A percentile compares a stretch with the other conserved stretches of the same genome.
These are phyloP conservation scores for Phylloporus sp. DNA, from an alignment of 768 basidiomycete species.

Conservation along the genomic window DNA sequence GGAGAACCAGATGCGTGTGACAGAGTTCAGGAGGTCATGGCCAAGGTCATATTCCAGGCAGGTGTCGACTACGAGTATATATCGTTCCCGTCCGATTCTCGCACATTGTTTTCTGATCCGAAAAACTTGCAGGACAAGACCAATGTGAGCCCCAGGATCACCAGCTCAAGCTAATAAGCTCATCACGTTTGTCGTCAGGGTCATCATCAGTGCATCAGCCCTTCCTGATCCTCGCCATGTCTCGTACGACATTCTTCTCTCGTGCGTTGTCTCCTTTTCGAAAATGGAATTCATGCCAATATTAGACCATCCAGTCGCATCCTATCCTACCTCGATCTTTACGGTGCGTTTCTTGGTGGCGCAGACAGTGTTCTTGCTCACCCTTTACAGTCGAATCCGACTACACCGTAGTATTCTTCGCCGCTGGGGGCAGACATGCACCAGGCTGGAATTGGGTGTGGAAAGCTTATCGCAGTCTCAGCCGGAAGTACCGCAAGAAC, in stretches of 20 bases:
- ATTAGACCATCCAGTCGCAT: constrained; percentile 51
- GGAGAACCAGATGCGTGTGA: constrained; percentile 33
- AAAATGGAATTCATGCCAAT: constrained; percentile 1
- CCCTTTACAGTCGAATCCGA: constrained; percentile 72
- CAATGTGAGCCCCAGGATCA: constrained; percentile 56
- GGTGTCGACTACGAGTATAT: constrained; percentile 88
- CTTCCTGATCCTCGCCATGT: constrained; percentile 76
- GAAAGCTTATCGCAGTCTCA: constrained; percentile 82
- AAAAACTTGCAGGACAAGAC: constrained; percentile 59
- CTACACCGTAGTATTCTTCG: constrained; percentile 85
- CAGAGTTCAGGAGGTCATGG: constrained; percentile 60
- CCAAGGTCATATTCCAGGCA: constrained; percentile 78
- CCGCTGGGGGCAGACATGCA: constrained; percentile 68
- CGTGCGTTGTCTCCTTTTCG: constrained; percentile 43
- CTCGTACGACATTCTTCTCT: constrained; percentile 71
- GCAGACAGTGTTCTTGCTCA: neutral
- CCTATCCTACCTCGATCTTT: constrained; percentile 74
- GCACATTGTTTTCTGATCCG: constrained; percentile 16
- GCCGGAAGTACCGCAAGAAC: constrained; percentile 84
- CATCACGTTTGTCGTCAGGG: constrained; percentile 45
- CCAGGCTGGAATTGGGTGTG: constrained; percentile 90
- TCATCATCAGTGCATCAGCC: constrained; percentile 77
- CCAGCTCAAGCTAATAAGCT: neutral
- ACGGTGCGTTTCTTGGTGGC: constrained; percentile 46
- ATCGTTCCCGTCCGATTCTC: neutral